Conservation (phyloP, 208 protist genomes). For the Wallacemonas sp. region DNA sequence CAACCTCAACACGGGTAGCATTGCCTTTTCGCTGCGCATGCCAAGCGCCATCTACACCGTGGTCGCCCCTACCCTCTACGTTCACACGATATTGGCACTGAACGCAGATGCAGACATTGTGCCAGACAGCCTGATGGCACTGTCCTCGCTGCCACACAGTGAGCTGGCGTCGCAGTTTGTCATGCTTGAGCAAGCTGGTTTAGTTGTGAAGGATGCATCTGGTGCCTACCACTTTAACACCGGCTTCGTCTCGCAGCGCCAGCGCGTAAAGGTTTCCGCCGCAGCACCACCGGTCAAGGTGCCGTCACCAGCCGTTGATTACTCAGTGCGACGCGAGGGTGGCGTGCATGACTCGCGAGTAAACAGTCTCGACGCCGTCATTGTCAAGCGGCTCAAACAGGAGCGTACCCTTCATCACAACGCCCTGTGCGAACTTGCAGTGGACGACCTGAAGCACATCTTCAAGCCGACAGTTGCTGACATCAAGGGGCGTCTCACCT, state of each 20-base stretch:
- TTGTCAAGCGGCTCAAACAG: constrained; percentile 70
- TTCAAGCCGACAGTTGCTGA: constrained; percentile 44
- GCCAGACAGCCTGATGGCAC: constrained; percentile 12
- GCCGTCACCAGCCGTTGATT: background rate
- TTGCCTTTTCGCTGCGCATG: constrained; percentile 53
- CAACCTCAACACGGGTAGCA: constrained; percentile 62
- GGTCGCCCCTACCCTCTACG: constrained; percentile 68
- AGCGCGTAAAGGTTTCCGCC: constrained; percentile 33
- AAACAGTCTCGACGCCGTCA: constrained; percentile 58
- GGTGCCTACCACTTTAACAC: constrained; percentile 42
- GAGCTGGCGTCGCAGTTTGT: constrained; percentile 42
- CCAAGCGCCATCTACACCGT: constrained; percentile 45
- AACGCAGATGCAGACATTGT: constrained; percentile 35
- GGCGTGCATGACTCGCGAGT: constrained; percentile 30
- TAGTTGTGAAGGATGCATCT: constrained; percentile 17
- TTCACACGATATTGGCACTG: constrained; percentile 57
- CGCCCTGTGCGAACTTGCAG: constrained; percentile 45
- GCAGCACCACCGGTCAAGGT: background rate
- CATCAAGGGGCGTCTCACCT: constrained; percentile 65
- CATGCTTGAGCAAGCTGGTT: constrained; percentile 32
- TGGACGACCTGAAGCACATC: constrained; percentile 24
- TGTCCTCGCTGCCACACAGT: constrained; percentile 23
- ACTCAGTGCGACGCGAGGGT: background rate
- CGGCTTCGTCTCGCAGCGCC: constrained; percentile 30
- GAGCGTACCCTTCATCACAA: constrained; percentile 53